phyloP scores from a whole-genome alignment of 108 stramenopile genomes.

The Cyclotella kingstonii region DNA sequence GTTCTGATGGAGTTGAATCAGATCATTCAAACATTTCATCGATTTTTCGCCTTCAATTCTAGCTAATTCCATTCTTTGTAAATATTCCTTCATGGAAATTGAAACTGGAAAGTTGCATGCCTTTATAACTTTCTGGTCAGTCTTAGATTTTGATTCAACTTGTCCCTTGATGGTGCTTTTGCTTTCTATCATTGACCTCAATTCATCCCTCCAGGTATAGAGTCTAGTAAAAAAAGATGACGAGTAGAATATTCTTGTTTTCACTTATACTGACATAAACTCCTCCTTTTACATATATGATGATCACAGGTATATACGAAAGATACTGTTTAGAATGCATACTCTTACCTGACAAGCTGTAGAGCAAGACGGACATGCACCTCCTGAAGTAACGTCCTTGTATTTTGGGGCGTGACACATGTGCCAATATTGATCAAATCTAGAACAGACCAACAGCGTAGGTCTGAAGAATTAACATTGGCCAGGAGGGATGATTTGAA shows the following conservation, averaged over 20 bases:
- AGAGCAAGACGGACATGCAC: constrained; percentile 18
- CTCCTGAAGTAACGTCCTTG: constrained; percentile 11
- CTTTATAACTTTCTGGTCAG: constrained; percentile 1
- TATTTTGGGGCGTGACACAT: constrained; percentile 1
- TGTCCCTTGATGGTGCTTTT: too few species aligned
- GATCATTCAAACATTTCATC: constrained; percentile 21
- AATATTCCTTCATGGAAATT: constrained; percentile 11
- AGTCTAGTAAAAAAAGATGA: background rate
- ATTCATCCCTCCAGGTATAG: constrained; percentile 2
- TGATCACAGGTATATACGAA: background rate
- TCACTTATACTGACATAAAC: background rate
- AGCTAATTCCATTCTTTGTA: background rate
- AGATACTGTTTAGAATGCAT: background rate
- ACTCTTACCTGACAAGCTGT: constrained; percentile 3
- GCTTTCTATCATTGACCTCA: too few species aligned
- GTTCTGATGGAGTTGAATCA: constrained; percentile 35
- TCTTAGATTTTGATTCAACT: background rate
- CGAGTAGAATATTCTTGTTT: background rate
- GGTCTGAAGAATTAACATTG: constrained; percentile 4
- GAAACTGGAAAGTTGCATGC: constrained; percentile 18
- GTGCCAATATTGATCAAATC: constrained; percentile 2
- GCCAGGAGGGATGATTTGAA: constrained; percentile 15
- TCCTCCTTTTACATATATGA: too few species aligned
- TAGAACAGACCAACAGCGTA: constrained; percentile 13
- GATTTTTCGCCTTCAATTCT: constrained; percentile 8